These are phyloP conservation scores for Solanum microdontum DNA, from an alignment of 257 asterid species.

Conservation along the genomic window DNA sequence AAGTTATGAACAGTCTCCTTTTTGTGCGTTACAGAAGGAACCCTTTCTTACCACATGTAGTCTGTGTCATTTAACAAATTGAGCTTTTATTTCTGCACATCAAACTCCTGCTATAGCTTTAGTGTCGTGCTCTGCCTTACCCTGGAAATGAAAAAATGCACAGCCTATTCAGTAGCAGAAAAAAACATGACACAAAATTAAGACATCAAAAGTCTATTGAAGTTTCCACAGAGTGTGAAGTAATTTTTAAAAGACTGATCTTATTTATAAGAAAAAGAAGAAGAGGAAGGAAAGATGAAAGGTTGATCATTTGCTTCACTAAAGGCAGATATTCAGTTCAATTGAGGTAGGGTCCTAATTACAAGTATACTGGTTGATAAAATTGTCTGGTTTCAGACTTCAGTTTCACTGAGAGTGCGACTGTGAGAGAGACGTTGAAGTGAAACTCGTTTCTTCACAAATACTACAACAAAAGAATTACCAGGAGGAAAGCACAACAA, in stretches of 20 bases:
- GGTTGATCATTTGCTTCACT: neutral
- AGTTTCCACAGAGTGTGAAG: neutral
- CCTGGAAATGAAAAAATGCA: conserved; percentile 18
- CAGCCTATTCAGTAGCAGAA: neutral
- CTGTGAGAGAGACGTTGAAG: neutral
- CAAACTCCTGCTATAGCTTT: conserved; percentile 56
- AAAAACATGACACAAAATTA: neutral
- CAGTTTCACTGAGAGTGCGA: neutral
- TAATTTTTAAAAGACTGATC: neutral
- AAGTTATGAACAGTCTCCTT: neutral
- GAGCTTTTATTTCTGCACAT: conserved; percentile 5
- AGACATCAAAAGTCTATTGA: neutral
- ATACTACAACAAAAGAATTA: neutral
- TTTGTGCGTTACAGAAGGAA: neutral
- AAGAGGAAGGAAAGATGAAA: neutral
- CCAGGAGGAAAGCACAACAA: neutral
- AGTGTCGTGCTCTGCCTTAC: conserved; percentile 35
- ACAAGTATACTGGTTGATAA: neutral
- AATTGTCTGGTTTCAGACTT: neutral
- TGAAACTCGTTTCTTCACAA: neutral
- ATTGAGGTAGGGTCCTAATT: neutral
- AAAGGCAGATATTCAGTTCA: neutral
- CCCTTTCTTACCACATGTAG: conserved; percentile 9
- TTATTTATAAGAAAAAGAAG: neutral
- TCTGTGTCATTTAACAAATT: neutral